Conservation (phyloP, 1,139 yeast species). For the Ogataea hybrid region DNA sequence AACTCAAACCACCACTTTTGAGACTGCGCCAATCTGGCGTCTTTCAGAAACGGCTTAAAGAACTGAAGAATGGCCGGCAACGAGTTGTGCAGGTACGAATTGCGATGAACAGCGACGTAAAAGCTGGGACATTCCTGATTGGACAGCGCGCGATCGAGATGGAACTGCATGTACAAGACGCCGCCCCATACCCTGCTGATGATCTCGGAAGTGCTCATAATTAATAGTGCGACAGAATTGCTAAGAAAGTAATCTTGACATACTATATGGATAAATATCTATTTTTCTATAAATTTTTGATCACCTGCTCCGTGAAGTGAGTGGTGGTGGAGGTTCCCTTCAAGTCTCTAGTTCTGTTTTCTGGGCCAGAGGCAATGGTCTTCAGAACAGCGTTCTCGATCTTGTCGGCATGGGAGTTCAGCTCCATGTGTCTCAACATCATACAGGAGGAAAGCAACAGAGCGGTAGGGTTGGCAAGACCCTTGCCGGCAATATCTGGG, state of each 20-base stretch:
- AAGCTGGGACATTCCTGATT: conserved; percentile 10
- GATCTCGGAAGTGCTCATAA: conserved; percentile 25
- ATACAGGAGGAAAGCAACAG: conserved; percentile 90
- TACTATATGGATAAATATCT: conserved; percentile 5
- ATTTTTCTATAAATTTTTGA: conserved; percentile 45
- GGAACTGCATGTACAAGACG: conserved; percentile 20
- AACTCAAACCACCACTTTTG: conserved; percentile 66
- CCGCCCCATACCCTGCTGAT: conserved; percentile 29
- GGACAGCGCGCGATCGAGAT: conserved; percentile 14
- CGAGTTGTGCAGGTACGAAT: conserved; percentile 57
- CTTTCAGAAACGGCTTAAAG: conserved; percentile 41
- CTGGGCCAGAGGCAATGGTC: conserved; percentile 94
- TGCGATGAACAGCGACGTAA: conserved; percentile 35
- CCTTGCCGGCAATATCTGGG: conserved; percentile 97
- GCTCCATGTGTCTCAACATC: conserved; percentile 99
- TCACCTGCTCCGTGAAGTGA: conserved; percentile 83
- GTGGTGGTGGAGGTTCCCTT: conserved; percentile 88
- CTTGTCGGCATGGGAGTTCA: conserved; percentile 72
- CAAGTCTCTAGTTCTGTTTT: conserved; percentile 93
- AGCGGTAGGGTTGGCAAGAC: conserved; percentile 98
- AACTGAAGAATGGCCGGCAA: conserved; percentile 42
- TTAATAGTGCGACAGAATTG: not conserved
- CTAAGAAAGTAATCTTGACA: not conserved
- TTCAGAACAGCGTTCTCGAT: conserved; percentile 87
- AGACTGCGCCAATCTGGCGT: conserved; percentile 33